Evolutionary conservation across 202 grass and related monocot species (phyloP).

Genomic region (Zoysia matrella): DNA sequence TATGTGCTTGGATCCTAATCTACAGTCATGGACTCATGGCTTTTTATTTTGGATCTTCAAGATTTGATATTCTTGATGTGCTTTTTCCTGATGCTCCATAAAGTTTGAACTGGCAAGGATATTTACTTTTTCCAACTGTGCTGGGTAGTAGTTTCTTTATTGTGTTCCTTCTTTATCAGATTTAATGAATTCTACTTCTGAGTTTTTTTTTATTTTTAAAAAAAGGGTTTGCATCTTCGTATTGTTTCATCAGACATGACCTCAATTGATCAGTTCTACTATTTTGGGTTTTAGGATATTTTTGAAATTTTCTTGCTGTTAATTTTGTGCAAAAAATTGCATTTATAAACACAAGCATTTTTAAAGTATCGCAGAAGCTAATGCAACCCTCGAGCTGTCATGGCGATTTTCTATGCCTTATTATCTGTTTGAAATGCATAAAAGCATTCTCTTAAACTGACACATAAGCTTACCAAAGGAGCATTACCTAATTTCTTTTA

Average conservation of each 20-base stretch:
- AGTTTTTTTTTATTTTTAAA: background rate
- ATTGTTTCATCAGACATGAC: background rate
- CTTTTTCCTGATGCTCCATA: constrained; percentile 4
- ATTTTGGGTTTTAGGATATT: background rate
- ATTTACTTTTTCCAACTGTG: constrained; percentile 3
- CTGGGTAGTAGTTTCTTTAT: constrained; percentile 1
- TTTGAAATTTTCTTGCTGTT: background rate
- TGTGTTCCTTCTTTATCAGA: background rate
- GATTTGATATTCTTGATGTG: constrained; percentile 19
- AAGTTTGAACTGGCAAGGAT: background rate
- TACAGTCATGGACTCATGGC: constrained; percentile 1
- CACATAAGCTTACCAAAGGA: constrained; percentile 17
- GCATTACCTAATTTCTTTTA: constrained; percentile 2
- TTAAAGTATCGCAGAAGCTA: background rate
- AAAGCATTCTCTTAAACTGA: background rate
- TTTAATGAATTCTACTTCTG: constrained; percentile 14
- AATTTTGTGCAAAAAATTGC: background rate
- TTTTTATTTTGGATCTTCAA: constrained; percentile 30
- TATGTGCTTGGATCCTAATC: constrained; percentile 10
- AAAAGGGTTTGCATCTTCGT: no score
- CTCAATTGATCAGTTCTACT: background rate
- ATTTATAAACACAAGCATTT: background rate
- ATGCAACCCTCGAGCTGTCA: background rate
- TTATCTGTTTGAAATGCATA: background rate
- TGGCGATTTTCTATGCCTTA: background rate